phyloP scores from a whole-genome alignment of 2,329 filamentous ascomycete species.

The Monilinia fructicola region DNA sequence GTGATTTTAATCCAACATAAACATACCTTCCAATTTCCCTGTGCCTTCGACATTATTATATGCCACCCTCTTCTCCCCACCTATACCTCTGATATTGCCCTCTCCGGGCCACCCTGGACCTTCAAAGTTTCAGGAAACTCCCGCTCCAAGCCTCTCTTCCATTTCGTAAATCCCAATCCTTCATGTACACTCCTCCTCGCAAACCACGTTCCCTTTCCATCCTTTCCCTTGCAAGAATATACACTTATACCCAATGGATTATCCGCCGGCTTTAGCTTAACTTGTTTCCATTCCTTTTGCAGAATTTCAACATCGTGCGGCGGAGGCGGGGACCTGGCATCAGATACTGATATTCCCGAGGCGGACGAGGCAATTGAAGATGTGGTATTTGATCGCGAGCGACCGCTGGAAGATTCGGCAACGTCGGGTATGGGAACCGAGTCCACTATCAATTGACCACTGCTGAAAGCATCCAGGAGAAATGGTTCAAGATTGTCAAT shows the following conservation, averaged over 20 bases:
- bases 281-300: constrained; percentile 80
- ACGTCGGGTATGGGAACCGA: constrained; percentile 64
- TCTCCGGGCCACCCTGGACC: constrained; percentile 66
- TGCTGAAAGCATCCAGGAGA: constrained; percentile 59
- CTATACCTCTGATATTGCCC: constrained; percentile 80
- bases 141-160: constrained; percentile 71
- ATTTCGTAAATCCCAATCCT: constrained; percentile 72
- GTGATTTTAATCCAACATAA: constrained; percentile 10
- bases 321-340: constrained; percentile 45
- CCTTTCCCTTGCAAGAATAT: constrained; percentile 76
- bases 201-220: constrained; percentile 88
- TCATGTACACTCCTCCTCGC: constrained; percentile 80
- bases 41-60: constrained; percentile 54
- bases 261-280: constrained; percentile 69
- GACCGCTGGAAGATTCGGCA: constrained; percentile 48
- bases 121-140: constrained; percentile 81
- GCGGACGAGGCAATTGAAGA: constrained; percentile 48
- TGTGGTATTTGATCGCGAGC: constrained; percentile 58
- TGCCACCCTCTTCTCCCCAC: constrained; percentile 74
- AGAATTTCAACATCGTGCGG: constrained; percentile 56
- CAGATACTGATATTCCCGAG: constrained; percentile 53
- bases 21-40: constrained; percentile 62
- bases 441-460: constrained; percentile 70
- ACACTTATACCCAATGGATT: constrained; percentile 76
- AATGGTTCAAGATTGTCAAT: constrained; percentile 53